A percentile compares a stretch with the other conserved stretches of the same genome.
These are phyloP conservation scores for Solanum tarapatanum DNA, from an alignment of 257 asterid genomes.

Conservation along the genomic window DNA sequence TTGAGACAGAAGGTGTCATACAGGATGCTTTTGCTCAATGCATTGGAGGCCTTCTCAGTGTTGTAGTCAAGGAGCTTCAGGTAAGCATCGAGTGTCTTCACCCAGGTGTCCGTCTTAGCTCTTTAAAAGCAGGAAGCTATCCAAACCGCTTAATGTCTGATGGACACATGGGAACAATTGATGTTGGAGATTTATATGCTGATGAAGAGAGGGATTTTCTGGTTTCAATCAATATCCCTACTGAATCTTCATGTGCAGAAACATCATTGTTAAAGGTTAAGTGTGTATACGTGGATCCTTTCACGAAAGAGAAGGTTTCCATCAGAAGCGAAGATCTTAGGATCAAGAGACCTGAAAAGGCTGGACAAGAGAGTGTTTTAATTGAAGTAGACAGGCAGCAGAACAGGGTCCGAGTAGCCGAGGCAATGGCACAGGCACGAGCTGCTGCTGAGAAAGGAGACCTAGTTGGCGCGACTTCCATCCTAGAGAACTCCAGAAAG, in stretches of 20 bases:
- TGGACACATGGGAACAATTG: conserved; percentile 49
- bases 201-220: conserved; percentile 95
- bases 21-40: conserved; percentile 99
- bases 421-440: conserved; percentile 76
- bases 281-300: conserved; percentile 56
- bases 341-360: conserved; percentile 42
- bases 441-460: conserved; percentile 74
- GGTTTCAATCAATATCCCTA: conserved; percentile 54
- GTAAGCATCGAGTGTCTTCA: conserved; percentile 45
- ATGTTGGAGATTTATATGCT: conserved; percentile 83
- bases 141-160: conserved; percentile 32
- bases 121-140: conserved; percentile 76
- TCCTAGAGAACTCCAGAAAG: conserved; percentile 56
- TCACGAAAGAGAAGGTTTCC: conserved; percentile 44
- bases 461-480: conserved; percentile 45
- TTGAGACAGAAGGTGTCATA: conserved; percentile 87
- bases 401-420: conserved; percentile 74
- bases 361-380: conserved; percentile 27
- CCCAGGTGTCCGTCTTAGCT: conserved; percentile 35
- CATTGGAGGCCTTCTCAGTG: conserved; percentile 94
- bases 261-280: conserved; percentile 55
- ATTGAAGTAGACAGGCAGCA: conserved; percentile 89
- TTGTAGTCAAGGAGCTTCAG: conserved; percentile 68
- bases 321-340: conserved; percentile 41
- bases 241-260: conserved; percentile 30